These are phyloP conservation scores for Capsicum chinense DNA, from an alignment of 257 asterid genomes.

Conservation along the genomic window DNA sequence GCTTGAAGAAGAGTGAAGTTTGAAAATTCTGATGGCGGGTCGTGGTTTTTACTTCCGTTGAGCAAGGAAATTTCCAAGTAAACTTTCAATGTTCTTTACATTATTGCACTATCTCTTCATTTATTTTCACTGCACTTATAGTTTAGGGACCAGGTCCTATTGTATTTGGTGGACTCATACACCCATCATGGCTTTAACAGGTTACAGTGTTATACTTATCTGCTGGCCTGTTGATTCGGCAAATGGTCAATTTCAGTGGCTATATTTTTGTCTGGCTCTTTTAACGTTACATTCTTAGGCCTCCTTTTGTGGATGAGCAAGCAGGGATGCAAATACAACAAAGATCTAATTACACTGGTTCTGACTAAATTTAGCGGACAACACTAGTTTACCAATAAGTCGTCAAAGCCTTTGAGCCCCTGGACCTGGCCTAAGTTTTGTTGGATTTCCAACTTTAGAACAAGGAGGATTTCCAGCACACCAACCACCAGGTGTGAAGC, in stretches of 20 bases:
- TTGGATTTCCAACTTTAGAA: constrained; percentile 65
- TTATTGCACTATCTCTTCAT: no score
- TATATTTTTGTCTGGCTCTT: neutral
- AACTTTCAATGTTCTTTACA: no score
- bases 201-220: constrained; percentile 1
- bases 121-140: neutral
- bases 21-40: no score
- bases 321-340: constrained; percentile 26
- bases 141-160: no score
- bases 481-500: constrained; percentile 95
- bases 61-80: no score
- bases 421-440: constrained; percentile 64
- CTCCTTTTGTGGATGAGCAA: constrained; percentile 18
- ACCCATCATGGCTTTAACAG: no score
- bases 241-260: neutral
- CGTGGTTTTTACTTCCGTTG: no score
- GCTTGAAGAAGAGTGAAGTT: no score
- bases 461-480: constrained; percentile 77
- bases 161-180: no score
- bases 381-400: constrained; percentile 53
- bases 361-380: constrained; percentile 39
- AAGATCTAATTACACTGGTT: constrained; percentile 62
- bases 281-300: neutral
- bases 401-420: constrained; percentile 71
- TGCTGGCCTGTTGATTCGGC: constrained; percentile 4